Evolutionary conservation across 1,284 basidiomycete genomes (phyloP).

Genomic region (Paramarasmius palmivorus): DNA sequence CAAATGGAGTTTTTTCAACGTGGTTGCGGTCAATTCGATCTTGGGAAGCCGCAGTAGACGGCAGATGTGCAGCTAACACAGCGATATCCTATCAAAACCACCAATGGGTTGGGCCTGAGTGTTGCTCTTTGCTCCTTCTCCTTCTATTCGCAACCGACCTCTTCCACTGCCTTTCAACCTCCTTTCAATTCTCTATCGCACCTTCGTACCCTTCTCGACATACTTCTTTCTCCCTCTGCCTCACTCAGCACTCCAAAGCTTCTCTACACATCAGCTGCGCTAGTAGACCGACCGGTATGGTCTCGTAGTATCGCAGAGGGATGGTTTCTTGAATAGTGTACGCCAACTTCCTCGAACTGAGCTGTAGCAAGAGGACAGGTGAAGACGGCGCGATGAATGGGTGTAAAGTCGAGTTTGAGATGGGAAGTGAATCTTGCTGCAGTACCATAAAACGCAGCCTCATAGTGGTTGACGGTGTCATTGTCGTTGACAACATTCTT

Average conservation of each 20-base stretch:
- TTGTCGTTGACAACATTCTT: conserved; percentile 31
- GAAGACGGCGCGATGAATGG: conserved; percentile 19
- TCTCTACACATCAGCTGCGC: conserved; percentile 53
- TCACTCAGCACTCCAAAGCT: conserved; percentile 53
- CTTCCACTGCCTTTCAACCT: conserved; percentile 30
- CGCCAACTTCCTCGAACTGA: conserved; percentile 33
- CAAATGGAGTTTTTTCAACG: no score
- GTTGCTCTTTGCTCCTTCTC: neutral
- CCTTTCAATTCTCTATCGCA: conserved; percentile 47
- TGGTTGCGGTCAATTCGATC: no score
- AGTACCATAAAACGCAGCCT: conserved; percentile 36
- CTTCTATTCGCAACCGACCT: conserved; percentile 6
- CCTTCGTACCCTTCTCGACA: conserved; percentile 51
- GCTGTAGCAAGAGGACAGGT: conserved; percentile 14
- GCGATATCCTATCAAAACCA: no score
- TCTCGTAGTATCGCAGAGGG: conserved; percentile 59
- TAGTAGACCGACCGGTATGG: conserved; percentile 53
- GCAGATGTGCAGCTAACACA: no score
- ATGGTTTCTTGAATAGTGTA: conserved; percentile 57
- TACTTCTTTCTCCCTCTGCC: conserved; percentile 50
- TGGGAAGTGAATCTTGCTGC: conserved; percentile 42
- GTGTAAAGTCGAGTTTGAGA: conserved; percentile 39
- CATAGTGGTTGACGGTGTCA: conserved; percentile 35
- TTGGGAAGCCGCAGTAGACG: no score
- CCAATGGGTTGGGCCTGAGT: no score